Evolutionary conservation across 164 flowering plant genomes (phyloP).

Genomic region (Aristolochia contorta): DNA sequence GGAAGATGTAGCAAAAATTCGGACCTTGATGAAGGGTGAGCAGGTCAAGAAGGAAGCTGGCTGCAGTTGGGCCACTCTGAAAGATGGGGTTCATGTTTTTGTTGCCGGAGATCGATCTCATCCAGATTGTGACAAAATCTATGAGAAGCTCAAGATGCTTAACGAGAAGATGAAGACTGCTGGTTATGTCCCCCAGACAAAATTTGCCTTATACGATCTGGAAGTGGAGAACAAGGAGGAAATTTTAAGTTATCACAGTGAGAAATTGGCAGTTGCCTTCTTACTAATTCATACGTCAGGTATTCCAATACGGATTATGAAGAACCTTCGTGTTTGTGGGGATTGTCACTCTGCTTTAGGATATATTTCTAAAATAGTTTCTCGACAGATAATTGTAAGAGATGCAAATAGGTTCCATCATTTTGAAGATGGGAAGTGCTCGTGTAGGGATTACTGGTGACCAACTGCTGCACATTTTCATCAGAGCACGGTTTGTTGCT

Average conservation of each 20-base stretch:
- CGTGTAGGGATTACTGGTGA: slow-evolving; percentile 81
- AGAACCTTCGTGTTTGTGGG: slow-evolving; percentile 81
- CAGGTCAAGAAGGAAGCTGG: slow-evolving; percentile 79
- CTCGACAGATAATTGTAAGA: slow-evolving; percentile 50
- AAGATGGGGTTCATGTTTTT: slow-evolving; percentile 81
- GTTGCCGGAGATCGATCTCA: slow-evolving; percentile 79
- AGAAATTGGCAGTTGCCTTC: slow-evolving; percentile 83
- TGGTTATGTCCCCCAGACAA: slow-evolving; percentile 68
- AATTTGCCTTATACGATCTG: slow-evolving; percentile 64
- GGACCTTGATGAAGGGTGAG: slow-evolving; percentile 46
- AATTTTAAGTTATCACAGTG: slow-evolving; percentile 70
- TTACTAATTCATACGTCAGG: slow-evolving; percentile 50
- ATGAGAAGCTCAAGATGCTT: slow-evolving; percentile 53
- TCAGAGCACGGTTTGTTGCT: no score
- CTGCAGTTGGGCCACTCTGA: slow-evolving; percentile 88
- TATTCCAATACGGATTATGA: slow-evolving; percentile 77
- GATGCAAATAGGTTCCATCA: slow-evolving; percentile 89
- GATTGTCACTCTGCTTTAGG: slow-evolving; percentile 78
- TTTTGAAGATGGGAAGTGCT: slow-evolving; percentile 72
- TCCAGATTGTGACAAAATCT: slow-evolving; percentile 50
- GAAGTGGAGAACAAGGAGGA: slow-evolving; percentile 82
- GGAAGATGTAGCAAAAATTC: slow-evolving; percentile 57
- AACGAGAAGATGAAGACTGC: slow-evolving; percentile 52
- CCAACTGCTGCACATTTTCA: no score
- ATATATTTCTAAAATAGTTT: slow-evolving; percentile 55